Evolutionary conservation across 164 flowering plant species (phyloP).

Genomic region (Brasenia schreberi): DNA sequence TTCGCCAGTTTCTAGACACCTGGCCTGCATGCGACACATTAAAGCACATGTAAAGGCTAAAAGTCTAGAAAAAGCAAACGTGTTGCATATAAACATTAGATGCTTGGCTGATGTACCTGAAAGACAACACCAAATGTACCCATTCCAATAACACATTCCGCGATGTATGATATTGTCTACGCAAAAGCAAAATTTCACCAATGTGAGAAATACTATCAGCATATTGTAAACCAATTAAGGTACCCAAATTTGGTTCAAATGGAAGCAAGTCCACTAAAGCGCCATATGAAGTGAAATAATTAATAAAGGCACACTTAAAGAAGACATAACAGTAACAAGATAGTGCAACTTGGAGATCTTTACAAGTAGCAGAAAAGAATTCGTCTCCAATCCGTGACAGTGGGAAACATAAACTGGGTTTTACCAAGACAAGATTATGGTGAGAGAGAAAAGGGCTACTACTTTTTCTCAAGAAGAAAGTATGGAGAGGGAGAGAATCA

Average conservation of each 20-base stretch:
- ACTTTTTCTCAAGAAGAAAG: neutral
- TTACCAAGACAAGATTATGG: neutral
- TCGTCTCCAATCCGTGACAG: neutral
- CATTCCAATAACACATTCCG: slow-evolving; percentile 94
- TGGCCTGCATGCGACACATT: slow-evolving; percentile 38
- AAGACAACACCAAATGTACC: slow-evolving; percentile 98
- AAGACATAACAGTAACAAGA: too few species aligned
- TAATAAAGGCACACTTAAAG: too few species aligned
- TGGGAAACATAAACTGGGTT: neutral
- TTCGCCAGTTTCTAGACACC: slow-evolving; percentile 86
- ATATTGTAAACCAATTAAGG: too few species aligned
- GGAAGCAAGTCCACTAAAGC: too few species aligned
- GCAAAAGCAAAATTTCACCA: too few species aligned
- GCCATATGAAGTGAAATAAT: too few species aligned
- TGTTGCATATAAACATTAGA: neutral
- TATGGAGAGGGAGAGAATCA: neutral
- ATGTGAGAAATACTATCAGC: too few species aligned
- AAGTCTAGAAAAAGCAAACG: neutral
- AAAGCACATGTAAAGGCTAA: neutral
- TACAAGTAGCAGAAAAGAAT: neutral
- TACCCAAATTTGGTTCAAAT: too few species aligned
- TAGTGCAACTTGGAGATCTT: too few species aligned
- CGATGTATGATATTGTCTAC: slow-evolving; percentile 89
- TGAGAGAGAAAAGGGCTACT: too few species aligned
- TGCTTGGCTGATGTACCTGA: slow-evolving; percentile 43